Conservation (phyloP, 306 rosid species). For the Quillaja saponaria region DNA sequence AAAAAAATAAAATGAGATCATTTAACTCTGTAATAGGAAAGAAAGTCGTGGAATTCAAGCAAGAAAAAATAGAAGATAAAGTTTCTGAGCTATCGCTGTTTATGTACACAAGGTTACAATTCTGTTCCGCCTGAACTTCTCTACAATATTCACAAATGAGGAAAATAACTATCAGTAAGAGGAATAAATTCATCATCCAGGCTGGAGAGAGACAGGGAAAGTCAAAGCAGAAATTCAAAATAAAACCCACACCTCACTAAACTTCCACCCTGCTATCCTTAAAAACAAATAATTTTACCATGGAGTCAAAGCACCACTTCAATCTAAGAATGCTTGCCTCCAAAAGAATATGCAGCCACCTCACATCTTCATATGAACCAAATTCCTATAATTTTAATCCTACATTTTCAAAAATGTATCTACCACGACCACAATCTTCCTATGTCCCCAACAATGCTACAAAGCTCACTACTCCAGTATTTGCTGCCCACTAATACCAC, state of each 20-base stretch:
- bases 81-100: slow-evolving; percentile 56
- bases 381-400: slow-evolving; percentile 57
- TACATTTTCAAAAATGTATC: slow-evolving; percentile 44
- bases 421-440: slow-evolving; percentile 47
- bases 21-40: no score
- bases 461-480: slow-evolving; percentile 13
- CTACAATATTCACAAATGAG: slow-evolving; percentile 54
- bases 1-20: no score
- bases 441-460: slow-evolving; percentile 40
- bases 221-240: slow-evolving; percentile 39
- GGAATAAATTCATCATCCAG: slow-evolving; percentile 48
- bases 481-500: slow-evolving; percentile 12
- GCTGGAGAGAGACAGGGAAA: slow-evolving; percentile 31
- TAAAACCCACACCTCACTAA: slow-evolving; percentile 45
- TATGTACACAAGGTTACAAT: slow-evolving; percentile 78
- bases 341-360: slow-evolving; percentile 73
- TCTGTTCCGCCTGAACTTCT: slow-evolving; percentile 39
- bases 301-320: slow-evolving; percentile 49
- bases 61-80: slow-evolving; percentile 41
- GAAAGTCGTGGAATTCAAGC: no score
- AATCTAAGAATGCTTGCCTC: slow-evolving; percentile 56
- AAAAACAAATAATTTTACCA: slow-evolving; percentile 65
- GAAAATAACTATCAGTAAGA: slow-evolving; percentile 36
- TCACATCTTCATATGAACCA: slow-evolving; percentile 55
- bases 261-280: slow-evolving; percentile 45